Evolutionary conservation across 148 eudicot genomes (phyloP), one percentile per base, ranked within the genome.

Genomic region (Silene uniflora): DNA sequence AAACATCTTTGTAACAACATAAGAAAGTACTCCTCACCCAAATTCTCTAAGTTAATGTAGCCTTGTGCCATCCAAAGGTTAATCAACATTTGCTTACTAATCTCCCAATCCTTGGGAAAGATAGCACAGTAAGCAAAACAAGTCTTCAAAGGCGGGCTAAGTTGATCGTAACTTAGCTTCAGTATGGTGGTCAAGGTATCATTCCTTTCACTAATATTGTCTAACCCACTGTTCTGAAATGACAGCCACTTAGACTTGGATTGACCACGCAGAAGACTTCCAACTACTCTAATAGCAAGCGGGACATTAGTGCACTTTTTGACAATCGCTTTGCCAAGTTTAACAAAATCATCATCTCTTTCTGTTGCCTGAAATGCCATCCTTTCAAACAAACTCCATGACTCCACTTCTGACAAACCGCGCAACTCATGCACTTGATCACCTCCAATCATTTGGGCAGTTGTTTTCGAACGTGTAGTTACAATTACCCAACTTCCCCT

Each of bases 51-150:
- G 3, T 46, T 75, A 0, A 55, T 23, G 47, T 62, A 67, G n/a
- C 77, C 59, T 56, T 55, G 72, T 35, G 81, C 81, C 24, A 78
- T 73, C 81, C 81, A 78, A 55, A 67, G 67, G 18, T 23, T 13
- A 46, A 78, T 63, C 66, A 78, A n/a, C 39, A 39, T 25, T n/a
- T 52, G 21, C 59, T 60, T 67, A 21, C 54, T 39, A 2, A 73
- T 60, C 12, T 42, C 23, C 24, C 54, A 55, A 12, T 74, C 77
- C 46, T 78, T 73, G 5, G 67, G 69, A 25, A 78, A 55, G 5
- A 78, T 4, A 39, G 81, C 72, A 24, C 76, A 66, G 6, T 59
- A 55, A 25, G 66, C 70, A 73, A 78, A 73, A 24, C 55, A 68
- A 46, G 56, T 68, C 72, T 24, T 68, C 47, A 68, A 68, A 1